Conservation (phyloP, 2,329 filamentous ascomycete species). For the Botrytis galanthina region DNA sequence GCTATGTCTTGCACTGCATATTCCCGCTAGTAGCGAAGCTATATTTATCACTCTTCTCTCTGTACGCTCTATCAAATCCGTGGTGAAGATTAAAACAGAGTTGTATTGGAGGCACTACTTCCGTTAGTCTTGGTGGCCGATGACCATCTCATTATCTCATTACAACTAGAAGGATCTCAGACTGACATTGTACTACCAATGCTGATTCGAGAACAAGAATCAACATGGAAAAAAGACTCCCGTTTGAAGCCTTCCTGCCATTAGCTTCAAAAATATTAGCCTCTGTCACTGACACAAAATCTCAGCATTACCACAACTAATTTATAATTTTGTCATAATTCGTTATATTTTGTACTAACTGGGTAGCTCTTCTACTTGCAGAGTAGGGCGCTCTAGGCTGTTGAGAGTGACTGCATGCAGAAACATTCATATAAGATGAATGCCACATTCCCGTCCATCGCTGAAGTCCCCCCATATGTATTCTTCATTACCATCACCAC, state of each 20-base stretch:
- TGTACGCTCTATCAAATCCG: too few relatives aligned
- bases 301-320: neutral
- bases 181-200: neutral
- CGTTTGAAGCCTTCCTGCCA: neutral
- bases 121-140: too few relatives aligned
- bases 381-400: neutral
- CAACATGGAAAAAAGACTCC: neutral
- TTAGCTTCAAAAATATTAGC: neutral
- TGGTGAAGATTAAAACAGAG: too few relatives aligned
- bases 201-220: neutral
- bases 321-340: neutral
- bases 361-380: neutral
- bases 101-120: too few relatives aligned
- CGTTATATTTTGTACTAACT: neutral
- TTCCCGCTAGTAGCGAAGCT: fast-evolving
- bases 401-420: neutral
- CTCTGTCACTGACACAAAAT: neutral
- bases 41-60: too few relatives aligned
- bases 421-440: neutral
- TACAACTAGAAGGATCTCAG: neutral
- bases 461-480: neutral
- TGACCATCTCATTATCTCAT: neutral
- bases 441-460: neutral
- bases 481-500: too few relatives aligned
- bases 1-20: too few relatives aligned